These are phyloP conservation scores for Plasmodium adleri DNA, from an alignment of 169 alveolate species.

Conservation along the genomic window DNA sequence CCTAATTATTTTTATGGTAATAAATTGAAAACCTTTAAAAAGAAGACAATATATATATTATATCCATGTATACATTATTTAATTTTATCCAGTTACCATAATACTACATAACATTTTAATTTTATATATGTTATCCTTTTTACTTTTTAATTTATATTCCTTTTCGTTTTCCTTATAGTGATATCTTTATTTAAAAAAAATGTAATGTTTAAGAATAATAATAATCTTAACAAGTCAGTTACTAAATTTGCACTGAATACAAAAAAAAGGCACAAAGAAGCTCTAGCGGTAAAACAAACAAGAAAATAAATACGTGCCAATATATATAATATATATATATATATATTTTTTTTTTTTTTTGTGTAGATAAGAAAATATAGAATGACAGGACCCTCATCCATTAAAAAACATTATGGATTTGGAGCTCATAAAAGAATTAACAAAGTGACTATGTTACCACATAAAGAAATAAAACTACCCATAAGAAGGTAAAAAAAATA, in stretches of 20 bases:
- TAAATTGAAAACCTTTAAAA: too few relatives aligned
- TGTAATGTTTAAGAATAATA: constrained; percentile 22
- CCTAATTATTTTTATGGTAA: constrained; percentile 44
- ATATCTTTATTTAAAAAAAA: constrained; percentile 22
- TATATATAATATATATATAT: neutral
- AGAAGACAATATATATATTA: too few relatives aligned
- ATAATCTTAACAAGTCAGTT: constrained; percentile 4
- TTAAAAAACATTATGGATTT: constrained; percentile 83
- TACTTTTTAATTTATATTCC: neutral
- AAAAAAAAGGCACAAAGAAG: constrained; percentile 88
- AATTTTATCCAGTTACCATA: too few relatives aligned
- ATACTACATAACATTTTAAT: too few relatives aligned
- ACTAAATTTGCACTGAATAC: constrained; percentile 76
- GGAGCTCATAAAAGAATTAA: constrained; percentile 86
- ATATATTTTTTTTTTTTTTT: neutral
- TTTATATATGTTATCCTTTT: too few relatives aligned
- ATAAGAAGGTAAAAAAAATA: constrained; percentile 80
- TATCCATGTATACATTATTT: too few relatives aligned
- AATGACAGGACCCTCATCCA: constrained; percentile 83
- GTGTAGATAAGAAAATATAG: constrained; percentile 85
- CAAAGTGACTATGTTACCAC: constrained; percentile 84
- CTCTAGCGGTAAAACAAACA: constrained; percentile 77
- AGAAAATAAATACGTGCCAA: neutral
- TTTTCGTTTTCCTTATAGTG: constrained; percentile 15
- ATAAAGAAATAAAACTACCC: constrained; percentile 84